Base-by-base conservation (phyloP, 1,284 basidiomycete species). In the Crepidotus sp. region DNA sequence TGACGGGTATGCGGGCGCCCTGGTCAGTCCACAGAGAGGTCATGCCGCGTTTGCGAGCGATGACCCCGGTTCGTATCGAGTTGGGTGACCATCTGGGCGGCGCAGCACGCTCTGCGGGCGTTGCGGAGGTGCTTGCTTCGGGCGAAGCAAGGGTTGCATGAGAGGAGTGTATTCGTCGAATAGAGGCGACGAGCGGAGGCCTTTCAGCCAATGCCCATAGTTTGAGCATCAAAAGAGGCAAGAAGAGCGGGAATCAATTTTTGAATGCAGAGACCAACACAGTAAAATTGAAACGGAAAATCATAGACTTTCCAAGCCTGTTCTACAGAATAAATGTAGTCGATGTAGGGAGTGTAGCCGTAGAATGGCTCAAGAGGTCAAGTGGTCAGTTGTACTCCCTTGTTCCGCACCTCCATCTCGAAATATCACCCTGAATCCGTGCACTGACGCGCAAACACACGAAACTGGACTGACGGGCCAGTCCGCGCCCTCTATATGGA, bases 1-100 rank as follows among this genome's bases (percentile, higher is more conserved):
- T 98, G 11, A 96, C 91, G 1, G 96, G 94, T 54, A 86, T 73
- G 45, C 88, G 71, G 32, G 79, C 78, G 26, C 96, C 96, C 49
- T 89, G 82, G 58, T 87, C 77, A 59, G 95, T 87, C 87, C 92
- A 98, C 58, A 97, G 71, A 10, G 80, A 78, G 5, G 90, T 88
- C 95, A 98, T 98, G 35, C 96, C 96, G 38, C 90, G 80, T 70
- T 99, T 99, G 48, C 84, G 76, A 17, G 92, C 94, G 60, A 99
- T 85, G 49, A 98, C 72, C n/a, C 96, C 96, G 0, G 92, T 94
- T 49, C 96, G 77, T 53, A 87, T 76, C 4, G 92, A 93, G 43
- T 76, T 73, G 25, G 95, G 87, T 15, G 83, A 82, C 94, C 94
- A 98, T 72, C 80, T 81, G 26, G 59, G 36, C 15, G 36, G 19